phyloP scores from a whole-genome alignment of 2,329 filamentous ascomycete species.

The Ascochyta fabae region DNA sequence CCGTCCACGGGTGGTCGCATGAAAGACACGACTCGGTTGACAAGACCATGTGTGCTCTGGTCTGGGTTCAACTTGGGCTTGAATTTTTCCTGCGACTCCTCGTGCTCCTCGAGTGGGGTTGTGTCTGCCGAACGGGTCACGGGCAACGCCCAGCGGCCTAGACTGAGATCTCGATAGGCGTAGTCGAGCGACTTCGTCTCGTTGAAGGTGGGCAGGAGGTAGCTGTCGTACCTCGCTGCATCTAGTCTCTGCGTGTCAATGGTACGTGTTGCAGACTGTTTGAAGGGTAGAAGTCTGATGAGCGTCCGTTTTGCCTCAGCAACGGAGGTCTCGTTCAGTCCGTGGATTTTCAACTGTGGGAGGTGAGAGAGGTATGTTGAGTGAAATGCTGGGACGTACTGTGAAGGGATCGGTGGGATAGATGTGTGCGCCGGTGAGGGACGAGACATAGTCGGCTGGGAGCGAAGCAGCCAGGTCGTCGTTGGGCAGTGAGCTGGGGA shows the following conservation, averaged over 20 bases:
- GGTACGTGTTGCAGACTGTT: constrained; percentile 16
- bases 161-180: constrained; percentile 21
- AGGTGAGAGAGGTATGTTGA: constrained; percentile 7
- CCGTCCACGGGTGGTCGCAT: constrained; percentile 5
- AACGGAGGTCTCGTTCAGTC: constrained; percentile 27
- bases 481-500: constrained; percentile 1
- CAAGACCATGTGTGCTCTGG: constrained; percentile 3
- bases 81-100: neutral
- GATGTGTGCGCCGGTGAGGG: constrained; percentile 35
- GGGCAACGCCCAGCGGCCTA: constrained; percentile 40
- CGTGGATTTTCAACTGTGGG: constrained; percentile 38
- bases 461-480: constrained; percentile 11
- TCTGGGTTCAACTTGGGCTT: neutral
- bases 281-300: constrained; percentile 35
- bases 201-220: constrained; percentile 26
- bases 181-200: constrained; percentile 32
- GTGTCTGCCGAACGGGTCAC: constrained; percentile 9
- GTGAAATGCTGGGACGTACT: constrained; percentile 20
- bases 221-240: constrained; percentile 15
- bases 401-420: constrained; percentile 9
- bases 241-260: constrained; percentile 30
- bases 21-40: constrained; percentile 4
- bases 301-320: constrained; percentile 41
- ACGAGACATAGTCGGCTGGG: constrained; percentile 19
- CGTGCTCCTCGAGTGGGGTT: neutral